These are phyloP conservation scores for Irpex sp. DNA, from an alignment of 1,284 basidiomycete species.

Conservation along the genomic window DNA sequence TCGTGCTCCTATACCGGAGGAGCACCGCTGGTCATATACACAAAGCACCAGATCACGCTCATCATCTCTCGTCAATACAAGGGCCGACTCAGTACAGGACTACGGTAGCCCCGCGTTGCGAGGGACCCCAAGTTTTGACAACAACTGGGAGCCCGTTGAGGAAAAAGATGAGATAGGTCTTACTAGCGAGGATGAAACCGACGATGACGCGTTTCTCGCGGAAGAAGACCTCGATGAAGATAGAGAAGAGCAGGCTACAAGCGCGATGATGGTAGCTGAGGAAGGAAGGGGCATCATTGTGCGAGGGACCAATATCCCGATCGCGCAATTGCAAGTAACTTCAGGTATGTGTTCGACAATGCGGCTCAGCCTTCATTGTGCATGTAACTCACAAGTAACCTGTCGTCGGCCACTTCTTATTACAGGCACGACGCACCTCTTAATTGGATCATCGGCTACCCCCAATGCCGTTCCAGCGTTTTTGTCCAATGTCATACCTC, in stretches of 20 bases:
- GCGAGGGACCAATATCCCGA: constrained; percentile 57
- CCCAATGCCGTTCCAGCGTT: constrained; percentile 76
- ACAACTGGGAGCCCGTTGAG: constrained; percentile 68
- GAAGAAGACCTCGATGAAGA: constrained; percentile 47
- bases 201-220: constrained; percentile 52
- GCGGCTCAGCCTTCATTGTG: constrained; percentile 6
- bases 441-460: constrained; percentile 74
- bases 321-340: constrained; percentile 60
- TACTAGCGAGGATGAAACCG: constrained; percentile 69
- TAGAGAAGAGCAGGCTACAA: constrained; percentile 57
- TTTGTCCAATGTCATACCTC: constrained; percentile 64
- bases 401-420: constrained; percentile 8
- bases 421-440: constrained; percentile 84
- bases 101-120: constrained; percentile 35
- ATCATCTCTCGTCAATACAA: constrained; percentile 56
- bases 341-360: constrained; percentile 46
- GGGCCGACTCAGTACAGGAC: constrained; percentile 41
- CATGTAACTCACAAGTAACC: not conserved
- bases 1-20: constrained; percentile 47
- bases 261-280: constrained; percentile 73
- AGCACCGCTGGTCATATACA: constrained; percentile 65
- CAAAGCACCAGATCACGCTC: constrained; percentile 61
- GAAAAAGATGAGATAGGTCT: constrained; percentile 69
- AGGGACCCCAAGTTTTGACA: constrained; percentile 67
- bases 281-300: constrained; percentile 80